Evolutionary conservation across 129 eudicot genomes (phyloP).

Genomic region (Escallonia rubra): DNA sequence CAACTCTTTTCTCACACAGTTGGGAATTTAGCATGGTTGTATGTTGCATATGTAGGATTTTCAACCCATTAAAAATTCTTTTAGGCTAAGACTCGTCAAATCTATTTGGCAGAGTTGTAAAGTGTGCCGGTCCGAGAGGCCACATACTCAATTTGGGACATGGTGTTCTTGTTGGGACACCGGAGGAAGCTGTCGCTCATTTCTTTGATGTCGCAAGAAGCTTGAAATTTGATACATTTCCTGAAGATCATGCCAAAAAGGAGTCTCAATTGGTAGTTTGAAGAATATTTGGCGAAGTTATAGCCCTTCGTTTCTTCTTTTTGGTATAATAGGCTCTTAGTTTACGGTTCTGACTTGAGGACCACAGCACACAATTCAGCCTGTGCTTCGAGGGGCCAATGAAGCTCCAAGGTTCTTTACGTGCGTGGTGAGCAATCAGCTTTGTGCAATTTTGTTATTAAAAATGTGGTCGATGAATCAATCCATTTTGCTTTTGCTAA

Average conservation of each 20-base stretch:
- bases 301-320: neutral
- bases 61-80: no score
- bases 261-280: conserved; percentile 46
- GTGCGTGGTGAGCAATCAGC: neutral
- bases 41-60: no score
- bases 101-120: conserved; percentile 70
- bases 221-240: conserved; percentile 43
- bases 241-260: conserved; percentile 22
- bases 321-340: conserved; percentile 4
- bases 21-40: no score
- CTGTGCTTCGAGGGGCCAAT: neutral
- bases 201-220: conserved; percentile 91
- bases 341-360: neutral
- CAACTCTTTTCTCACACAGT: no score
- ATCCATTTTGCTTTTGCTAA: neutral
- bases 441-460: neutral
- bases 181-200: conserved; percentile 97
- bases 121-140: conserved; percentile 79
- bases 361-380: conserved; percentile 1
- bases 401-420: neutral
- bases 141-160: conserved; percentile 94
- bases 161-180: conserved; percentile 99
- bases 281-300: conserved; percentile 9
- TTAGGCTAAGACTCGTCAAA: neutral
- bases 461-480: conserved; percentile 1